Evolutionary conservation across 176 grass and related monocot species (phyloP), one percentile per base, ranked within the genome.

Genomic region (Carex parvula): DNA sequence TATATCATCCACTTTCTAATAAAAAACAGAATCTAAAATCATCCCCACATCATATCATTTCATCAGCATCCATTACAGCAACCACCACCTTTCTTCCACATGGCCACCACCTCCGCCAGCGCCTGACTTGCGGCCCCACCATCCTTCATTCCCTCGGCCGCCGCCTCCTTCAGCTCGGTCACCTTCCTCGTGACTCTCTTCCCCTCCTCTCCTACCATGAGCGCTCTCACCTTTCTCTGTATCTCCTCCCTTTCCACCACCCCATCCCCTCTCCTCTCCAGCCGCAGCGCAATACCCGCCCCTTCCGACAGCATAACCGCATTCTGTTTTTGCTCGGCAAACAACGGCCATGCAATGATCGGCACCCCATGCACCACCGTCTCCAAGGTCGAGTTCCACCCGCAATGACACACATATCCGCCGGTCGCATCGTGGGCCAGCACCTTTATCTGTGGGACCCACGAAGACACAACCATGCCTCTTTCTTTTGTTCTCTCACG

Each of bases 291-390:
- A 53, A 88, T 88, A 13, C 82, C 73, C 0, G 79, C 54, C 0
- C 81, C 79, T 6, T 52, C 44, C 24, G 87, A 86, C 26, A 95
- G 2, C 90, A 95, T 90, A 0, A 89, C 88, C 0, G 88, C 90
- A 20, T 95, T 95, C 88, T 92, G 91, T 29, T 50, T 85, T 63
- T 95, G 93, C 66, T 95, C 93, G 0, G 90, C 93, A 3, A 89
- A 87, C 3, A 90, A 86, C 1, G 91, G 91, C 93, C 91, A 93
- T 0, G 91, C 91, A 1, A 96, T 56, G 84, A 91, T 96, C 0
- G 93, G 93, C 13, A 91, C 85, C 0, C 87, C 91, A 8, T 89
- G 64, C 0, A 74, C 33, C 0, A 93, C 15, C 0, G 88, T 85
- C 81, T 93, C 91, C 0, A 93, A 24, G 0, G 58, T 17, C 0